phyloP scores from a whole-genome alignment of 202 grass and related monocot genomes.

The Thinopyrum obtusiflorum region DNA sequence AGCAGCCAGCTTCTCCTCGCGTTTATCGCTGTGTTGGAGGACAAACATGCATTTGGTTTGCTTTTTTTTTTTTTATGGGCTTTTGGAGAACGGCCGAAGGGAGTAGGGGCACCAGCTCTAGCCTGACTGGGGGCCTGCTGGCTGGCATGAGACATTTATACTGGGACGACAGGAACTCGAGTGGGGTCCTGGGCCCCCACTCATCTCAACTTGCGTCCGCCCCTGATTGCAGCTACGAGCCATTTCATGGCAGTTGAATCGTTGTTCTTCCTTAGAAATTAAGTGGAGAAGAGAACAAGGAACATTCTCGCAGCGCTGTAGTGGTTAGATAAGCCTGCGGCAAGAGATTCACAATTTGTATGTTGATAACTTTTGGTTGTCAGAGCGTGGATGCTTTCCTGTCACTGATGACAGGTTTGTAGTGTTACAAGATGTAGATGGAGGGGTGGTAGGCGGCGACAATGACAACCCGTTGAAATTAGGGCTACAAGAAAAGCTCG shows the following conservation, averaged over 20 bases:
- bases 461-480: background rate
- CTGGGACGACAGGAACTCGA: too few species aligned
- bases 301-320: background rate
- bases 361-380: slow-evolving; percentile 15
- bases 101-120: too few species aligned
- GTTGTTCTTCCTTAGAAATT: background rate
- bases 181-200: too few species aligned
- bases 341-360: background rate
- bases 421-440: background rate
- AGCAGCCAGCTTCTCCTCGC: too few species aligned
- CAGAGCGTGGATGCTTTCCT: background rate
- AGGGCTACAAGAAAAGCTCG: too few species aligned
- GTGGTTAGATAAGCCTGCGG: background rate
- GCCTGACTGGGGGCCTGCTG: too few species aligned
- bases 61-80: too few species aligned
- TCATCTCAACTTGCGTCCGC: too few species aligned
- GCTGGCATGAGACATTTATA: too few species aligned
- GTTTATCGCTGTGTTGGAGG: too few species aligned
- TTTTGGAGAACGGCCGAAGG: too few species aligned
- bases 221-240: background rate
- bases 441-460: background rate
- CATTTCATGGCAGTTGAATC: background rate
- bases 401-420: background rate
- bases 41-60: too few species aligned
- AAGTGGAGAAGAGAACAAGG: background rate